Conservation (phyloP, 306 rosid species). For the Myrica gale region DNA sequence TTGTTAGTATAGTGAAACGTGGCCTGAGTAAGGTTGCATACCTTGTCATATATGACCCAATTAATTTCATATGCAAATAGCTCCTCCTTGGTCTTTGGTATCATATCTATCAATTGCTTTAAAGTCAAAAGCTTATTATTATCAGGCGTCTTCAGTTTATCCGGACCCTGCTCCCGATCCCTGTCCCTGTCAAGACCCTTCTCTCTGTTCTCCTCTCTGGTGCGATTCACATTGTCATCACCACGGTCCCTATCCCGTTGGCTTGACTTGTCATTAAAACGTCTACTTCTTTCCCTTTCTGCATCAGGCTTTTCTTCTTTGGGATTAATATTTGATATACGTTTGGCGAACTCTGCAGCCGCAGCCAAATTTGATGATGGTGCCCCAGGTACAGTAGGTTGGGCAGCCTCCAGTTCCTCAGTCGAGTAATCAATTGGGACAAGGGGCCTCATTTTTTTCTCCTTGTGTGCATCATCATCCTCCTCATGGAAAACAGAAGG, state of each 20-base stretch:
- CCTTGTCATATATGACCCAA: constrained; percentile 92
- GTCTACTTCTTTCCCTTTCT: constrained; percentile 82
- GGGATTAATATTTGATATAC: constrained; percentile 64
- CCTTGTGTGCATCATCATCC: constrained; percentile 92
- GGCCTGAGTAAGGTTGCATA: constrained; percentile 21
- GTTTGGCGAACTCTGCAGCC: constrained; percentile 98
- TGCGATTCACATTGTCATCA: constrained; percentile 61
- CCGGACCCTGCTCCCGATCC: constrained; percentile 61
- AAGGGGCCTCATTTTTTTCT: constrained; percentile 94
- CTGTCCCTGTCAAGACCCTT: constrained; percentile 53
- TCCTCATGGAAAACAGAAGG: constrained; percentile 92
- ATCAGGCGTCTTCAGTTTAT: constrained; percentile 62
- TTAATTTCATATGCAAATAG: constrained; percentile 86
- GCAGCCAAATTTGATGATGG: constrained; percentile 85
- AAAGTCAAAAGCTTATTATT: constrained; percentile 84
- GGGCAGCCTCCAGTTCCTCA: constrained; percentile 91
- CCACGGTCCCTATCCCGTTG: constrained; percentile 70
- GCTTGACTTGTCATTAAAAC: constrained; percentile 64
- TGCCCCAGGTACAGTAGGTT: constrained; percentile 60
- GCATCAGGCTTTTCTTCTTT: constrained; percentile 74
- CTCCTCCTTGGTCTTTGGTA: constrained; percentile 96
- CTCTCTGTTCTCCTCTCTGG: constrained; percentile 67
- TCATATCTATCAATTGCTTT: constrained; percentile 94
- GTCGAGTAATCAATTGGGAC: constrained; percentile 98
- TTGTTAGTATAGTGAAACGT: neutral